Conservation (phyloP, 2,329 filamentous ascomycete species). For the Leptographium flavum region DNA sequence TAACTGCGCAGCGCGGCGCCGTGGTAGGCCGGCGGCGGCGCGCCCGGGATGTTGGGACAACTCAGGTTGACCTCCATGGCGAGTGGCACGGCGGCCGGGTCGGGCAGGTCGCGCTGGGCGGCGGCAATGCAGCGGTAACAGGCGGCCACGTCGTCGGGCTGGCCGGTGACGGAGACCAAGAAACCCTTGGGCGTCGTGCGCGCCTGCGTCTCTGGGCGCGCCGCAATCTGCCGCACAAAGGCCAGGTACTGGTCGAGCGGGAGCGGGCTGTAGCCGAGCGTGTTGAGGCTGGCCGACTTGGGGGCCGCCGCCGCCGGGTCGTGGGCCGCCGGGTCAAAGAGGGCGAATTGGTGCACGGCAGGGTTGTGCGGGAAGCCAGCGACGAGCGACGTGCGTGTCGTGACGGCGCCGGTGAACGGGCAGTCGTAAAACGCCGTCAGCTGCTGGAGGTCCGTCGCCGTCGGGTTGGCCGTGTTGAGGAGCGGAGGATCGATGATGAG, state of each 20-base stretch:
- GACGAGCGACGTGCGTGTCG: slow-evolving; percentile 55
- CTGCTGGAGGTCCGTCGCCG: slow-evolving; percentile 53
- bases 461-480: slow-evolving; percentile 62
- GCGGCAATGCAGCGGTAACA: slow-evolving; percentile 38
- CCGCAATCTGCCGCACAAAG: slow-evolving; percentile 36
- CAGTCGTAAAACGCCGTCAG: slow-evolving; percentile 46
- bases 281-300: slow-evolving; percentile 43
- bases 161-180: slow-evolving; percentile 58
- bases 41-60: slow-evolving; percentile 58
- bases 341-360: slow-evolving; percentile 46
- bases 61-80: slow-evolving; percentile 67
- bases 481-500: slow-evolving; percentile 48
- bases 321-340: slow-evolving; percentile 35
- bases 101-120: slow-evolving; percentile 20
- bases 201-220: slow-evolving; percentile 3
- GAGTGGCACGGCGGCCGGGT: slow-evolving; percentile 26
- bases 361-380: slow-evolving; percentile 50
- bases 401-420: slow-evolving; percentile 56
- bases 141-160: slow-evolving; percentile 36
- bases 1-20: slow-evolving; percentile 36
- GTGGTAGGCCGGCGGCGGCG: slow-evolving; percentile 59
- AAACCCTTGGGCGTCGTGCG: slow-evolving; percentile 36
- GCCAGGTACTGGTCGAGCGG: slow-evolving; percentile 43
- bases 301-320: slow-evolving; percentile 9
- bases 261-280: slow-evolving; percentile 58